Base-by-base conservation (phyloP, 1,139 yeast species). In the Saccharomyces uvarum region DNA sequence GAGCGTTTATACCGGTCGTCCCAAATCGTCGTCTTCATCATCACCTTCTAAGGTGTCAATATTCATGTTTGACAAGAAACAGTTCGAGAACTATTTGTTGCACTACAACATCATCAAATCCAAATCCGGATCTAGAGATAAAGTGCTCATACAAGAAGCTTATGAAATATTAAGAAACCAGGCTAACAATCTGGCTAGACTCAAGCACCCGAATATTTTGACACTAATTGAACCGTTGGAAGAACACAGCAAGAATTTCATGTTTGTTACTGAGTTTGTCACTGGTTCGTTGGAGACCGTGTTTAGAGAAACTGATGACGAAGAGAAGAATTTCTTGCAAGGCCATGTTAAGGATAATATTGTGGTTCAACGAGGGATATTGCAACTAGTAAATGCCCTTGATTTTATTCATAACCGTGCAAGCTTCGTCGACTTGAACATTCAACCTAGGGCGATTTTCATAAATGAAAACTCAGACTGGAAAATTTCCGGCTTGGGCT, bases 391-490 rank as follows among this genome's bases (percentile, higher is more conserved):
- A 4, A 86, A 86, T 59, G 96, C 91, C 0, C 70, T 93, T 48
- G 85, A 86, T 60, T 93, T 93, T 65, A 77, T 93, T 49, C 97
- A 93, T 68, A 80, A 81, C 57, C 80, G 82, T 56, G 88, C 96
- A 28, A 79, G 83, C 19, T 80, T 83, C 32, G 86, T 88, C 14
- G 97, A 91, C 71, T 72, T 87, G 61, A 88, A 90, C 61, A 63
- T 95, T 32, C 85, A 84, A 60, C 99, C 99, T 0, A 74, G 80
- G 13, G 82, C 96, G 0, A 76, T 93, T 0, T 80, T 85, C 57
- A 78, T 93, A 27, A 91, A 87, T 61, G 84, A 82, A 47, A 90
- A 86, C 61, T 95, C 96, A 1, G 99, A 93, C 70, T 95, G 98
- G 98, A 93, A 91, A 70, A 70, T 93, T 2, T 80, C 86, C 7